These are phyloP conservation scores for Nannochloropsis oceanica DNA, from an alignment of 108 stramenopile species.

Conservation along the genomic window DNA sequence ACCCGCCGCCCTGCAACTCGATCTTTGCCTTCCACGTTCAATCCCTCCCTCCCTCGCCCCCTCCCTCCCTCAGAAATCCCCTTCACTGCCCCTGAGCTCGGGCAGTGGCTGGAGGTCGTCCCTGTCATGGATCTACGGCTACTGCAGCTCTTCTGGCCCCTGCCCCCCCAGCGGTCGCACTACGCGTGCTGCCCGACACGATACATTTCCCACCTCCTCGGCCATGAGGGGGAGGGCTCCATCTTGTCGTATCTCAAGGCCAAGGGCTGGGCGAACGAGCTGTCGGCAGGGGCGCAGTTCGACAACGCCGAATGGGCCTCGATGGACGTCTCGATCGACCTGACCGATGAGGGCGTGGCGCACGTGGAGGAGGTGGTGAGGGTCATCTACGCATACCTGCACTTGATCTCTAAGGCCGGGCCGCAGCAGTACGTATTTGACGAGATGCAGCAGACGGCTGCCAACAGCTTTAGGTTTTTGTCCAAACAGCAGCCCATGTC, in stretches of 20 bases:
- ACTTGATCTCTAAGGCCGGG: slow-evolving; percentile 38
- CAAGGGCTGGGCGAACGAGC: slow-evolving; percentile 51
- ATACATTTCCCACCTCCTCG: slow-evolving; percentile 54
- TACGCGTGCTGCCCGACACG: slow-evolving; percentile 36
- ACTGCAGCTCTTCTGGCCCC: slow-evolving; percentile 5
- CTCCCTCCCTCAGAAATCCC: no score
- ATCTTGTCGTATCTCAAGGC: slow-evolving; percentile 46
- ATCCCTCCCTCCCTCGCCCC: no score
- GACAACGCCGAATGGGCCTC: background rate
- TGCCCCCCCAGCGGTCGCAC: slow-evolving; percentile 22
- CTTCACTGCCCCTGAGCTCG: background rate
- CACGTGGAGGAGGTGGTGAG: slow-evolving; percentile 51
- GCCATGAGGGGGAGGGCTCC: slow-evolving; percentile 58
- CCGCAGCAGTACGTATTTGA: slow-evolving; percentile 50
- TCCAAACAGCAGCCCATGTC: slow-evolving; percentile 44
- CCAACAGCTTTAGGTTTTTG: slow-evolving; percentile 51
- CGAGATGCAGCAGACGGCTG: slow-evolving; percentile 42
- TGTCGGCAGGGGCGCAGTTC: slow-evolving; percentile 40
- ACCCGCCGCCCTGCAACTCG: no score
- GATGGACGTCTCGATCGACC: slow-evolving; percentile 28
- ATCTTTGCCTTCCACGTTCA: no score
- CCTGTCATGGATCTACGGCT: slow-evolving; percentile 10
- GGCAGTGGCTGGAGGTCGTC: slow-evolving; percentile 1
- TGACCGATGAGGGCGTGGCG: slow-evolving; percentile 42
- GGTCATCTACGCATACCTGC: slow-evolving; percentile 48